Conservation (phyloP, 345 rosid genomes). For the Psidium friedrichsthalianum region DNA sequence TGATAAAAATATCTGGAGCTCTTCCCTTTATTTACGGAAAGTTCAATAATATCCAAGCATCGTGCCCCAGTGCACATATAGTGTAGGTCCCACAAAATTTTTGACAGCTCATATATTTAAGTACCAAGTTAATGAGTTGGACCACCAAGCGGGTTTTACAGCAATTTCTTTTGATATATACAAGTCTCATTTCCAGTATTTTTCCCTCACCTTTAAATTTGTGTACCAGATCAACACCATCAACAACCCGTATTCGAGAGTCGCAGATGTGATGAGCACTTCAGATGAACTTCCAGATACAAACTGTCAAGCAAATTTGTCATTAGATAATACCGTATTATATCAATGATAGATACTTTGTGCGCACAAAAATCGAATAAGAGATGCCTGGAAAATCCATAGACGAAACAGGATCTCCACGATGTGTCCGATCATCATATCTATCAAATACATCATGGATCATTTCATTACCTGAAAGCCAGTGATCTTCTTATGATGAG, state of each 20-base stretch:
- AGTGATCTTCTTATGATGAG: conserved; percentile 85
- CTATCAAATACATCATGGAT: neutral
- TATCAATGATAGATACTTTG: neutral
- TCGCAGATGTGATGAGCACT: conserved; percentile 92
- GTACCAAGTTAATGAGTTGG: neutral
- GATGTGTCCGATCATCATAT: neutral
- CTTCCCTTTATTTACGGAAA: neutral
- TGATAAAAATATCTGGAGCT: neutral
- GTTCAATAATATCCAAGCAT: neutral
- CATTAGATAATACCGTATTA: neutral
- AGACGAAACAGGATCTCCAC: neutral
- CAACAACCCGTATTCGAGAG: conserved; percentile 80
- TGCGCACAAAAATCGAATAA: neutral
- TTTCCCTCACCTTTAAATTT: conserved; percentile 70
- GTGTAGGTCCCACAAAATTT: neutral
- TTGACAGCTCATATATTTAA: neutral
- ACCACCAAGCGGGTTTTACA: neutral
- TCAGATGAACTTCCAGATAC: conserved; percentile 87
- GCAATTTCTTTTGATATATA: neutral
- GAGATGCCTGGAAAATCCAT: neutral
- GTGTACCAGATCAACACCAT: conserved; percentile 70
- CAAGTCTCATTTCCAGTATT: neutral
- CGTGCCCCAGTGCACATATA: neutral
- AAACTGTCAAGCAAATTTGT: conserved; percentile 37
- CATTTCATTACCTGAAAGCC: conserved; percentile 79